phyloP scores from a whole-genome alignment of 257 asterid species.

The Striga asiatica region DNA sequence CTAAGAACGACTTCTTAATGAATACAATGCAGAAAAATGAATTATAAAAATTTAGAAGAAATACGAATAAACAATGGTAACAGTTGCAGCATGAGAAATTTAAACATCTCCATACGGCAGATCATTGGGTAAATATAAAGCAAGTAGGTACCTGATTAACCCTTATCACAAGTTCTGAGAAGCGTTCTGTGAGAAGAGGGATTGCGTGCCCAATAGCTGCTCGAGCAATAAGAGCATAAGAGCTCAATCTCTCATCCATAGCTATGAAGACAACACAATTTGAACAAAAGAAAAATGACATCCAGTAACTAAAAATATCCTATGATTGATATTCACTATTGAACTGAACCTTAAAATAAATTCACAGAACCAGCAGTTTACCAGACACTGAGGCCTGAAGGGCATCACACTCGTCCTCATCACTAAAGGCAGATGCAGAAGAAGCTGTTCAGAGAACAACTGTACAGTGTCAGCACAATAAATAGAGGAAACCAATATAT shows the following conservation, averaged over 20 bases:
- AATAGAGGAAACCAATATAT: slow-evolving; percentile 9
- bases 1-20: neutral
- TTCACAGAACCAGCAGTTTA: slow-evolving; percentile 17
- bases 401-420: slow-evolving; percentile 50
- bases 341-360: slow-evolving; percentile 3
- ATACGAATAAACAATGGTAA: neutral
- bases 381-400: slow-evolving; percentile 81
- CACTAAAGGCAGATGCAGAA: slow-evolving; percentile 63
- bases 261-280: slow-evolving; percentile 40
- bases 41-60: neutral
- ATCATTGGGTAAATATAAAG: neutral
- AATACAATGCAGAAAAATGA: neutral
- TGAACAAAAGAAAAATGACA: slow-evolving; percentile 15
- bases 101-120: neutral
- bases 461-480: slow-evolving; percentile 18
- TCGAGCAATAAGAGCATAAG: slow-evolving; percentile 97
- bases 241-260: slow-evolving; percentile 93
- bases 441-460: slow-evolving; percentile 46
- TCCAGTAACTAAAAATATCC: slow-evolving; percentile 2
- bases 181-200: slow-evolving; percentile 56
- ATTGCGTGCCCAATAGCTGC: slow-evolving; percentile 57
- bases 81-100: neutral
- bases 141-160: slow-evolving; percentile 64
- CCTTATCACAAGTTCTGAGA: slow-evolving; percentile 53
- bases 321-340: slow-evolving; percentile 7